Base-by-base conservation (phyloP, 2,329 filamentous ascomycete species). In the Fusarium temperatum region DNA sequence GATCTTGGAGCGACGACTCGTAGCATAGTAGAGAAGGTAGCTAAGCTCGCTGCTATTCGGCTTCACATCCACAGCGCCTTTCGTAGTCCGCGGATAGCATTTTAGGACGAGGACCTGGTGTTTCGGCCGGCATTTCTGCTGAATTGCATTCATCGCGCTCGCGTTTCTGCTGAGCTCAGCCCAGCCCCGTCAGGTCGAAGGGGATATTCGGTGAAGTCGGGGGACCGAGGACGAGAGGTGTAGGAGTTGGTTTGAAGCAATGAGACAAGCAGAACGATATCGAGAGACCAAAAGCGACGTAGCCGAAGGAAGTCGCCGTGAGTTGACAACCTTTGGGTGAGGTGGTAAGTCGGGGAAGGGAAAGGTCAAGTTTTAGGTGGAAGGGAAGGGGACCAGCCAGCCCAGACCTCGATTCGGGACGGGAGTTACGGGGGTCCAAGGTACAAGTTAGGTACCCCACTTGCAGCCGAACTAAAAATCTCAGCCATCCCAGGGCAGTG, bases 11-110 rank as follows among this genome's bases (percentile, higher is more conserved):
- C 94, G 92, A 69, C 96, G 94, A 77, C 95, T 98, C 81, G 94
- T 97, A 70, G 94, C 95, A 86, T 99, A 98, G 88, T 97, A 98
- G 62, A 98, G 90, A 74, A 99, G 90, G 82, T 98, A 98, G 84
- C 94, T 97, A 73, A 99, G 90, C 87, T 99, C 96, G 84, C 94
- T 97, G 75, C 94, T 94, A 84, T 98, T 98, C 50, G 96, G 95
- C 84, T 96, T 97, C 80, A 98, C 94, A 79, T 98, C 94, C 81
- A 95, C 93, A 72, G 94, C 92, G 58, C 94, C 94, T 85, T 98
- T 98, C 75, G 94, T 94, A 74, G 94, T 95, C 77, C 93, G 93
- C 45, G 96, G 96, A 83, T 98, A 99, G 87, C 96, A 98, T 86
- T 98, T 98, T 75, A 98, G 89, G 76, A 98, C 92, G 70, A 98